Conservation (phyloP, 495 filamentous ascomycete genomes). For the Daldinia caldariorum region DNA sequence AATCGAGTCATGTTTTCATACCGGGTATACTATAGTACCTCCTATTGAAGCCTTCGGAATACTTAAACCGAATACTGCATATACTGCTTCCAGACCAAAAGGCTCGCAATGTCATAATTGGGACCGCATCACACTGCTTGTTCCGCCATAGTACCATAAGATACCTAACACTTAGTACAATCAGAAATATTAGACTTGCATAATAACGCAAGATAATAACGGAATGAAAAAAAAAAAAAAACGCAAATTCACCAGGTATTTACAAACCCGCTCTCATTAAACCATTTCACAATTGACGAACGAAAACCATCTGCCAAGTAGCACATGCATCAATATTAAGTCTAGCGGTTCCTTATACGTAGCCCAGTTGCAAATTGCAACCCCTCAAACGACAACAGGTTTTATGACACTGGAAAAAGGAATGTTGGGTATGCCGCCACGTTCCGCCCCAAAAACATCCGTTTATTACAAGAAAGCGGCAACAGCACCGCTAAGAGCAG, state of each 20-base stretch:
- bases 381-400: slow-evolving; percentile 45
- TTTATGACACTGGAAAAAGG: slow-evolving; percentile 44
- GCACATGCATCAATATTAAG: slow-evolving; percentile 49
- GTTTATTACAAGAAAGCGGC: slow-evolving; percentile 45
- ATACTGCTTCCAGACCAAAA: background rate
- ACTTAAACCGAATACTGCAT: background rate
- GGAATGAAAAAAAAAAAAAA: background rate
- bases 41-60: background rate
- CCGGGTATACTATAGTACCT: background rate
- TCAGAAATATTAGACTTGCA: background rate
- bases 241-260: slow-evolving; percentile 10
- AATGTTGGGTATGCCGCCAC: slow-evolving; percentile 41
- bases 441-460: slow-evolving; percentile 29
- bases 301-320: slow-evolving; percentile 33
- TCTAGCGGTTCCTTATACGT: slow-evolving; percentile 49
- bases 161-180: background rate
- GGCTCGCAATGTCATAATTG: background rate
- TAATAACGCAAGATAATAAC: slow-evolving; percentile 10
- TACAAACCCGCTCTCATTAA: slow-evolving; percentile 19
- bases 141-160: background rate
- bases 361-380: slow-evolving; percentile 38
- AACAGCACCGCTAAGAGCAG: slow-evolving; percentile 52
- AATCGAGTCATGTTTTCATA: background rate
- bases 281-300: slow-evolving; percentile 15
- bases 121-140: background rate